Evolutionary conservation across 345 rosid genomes (phyloP).

Genomic region (Gossypium ekmanianum): DNA sequence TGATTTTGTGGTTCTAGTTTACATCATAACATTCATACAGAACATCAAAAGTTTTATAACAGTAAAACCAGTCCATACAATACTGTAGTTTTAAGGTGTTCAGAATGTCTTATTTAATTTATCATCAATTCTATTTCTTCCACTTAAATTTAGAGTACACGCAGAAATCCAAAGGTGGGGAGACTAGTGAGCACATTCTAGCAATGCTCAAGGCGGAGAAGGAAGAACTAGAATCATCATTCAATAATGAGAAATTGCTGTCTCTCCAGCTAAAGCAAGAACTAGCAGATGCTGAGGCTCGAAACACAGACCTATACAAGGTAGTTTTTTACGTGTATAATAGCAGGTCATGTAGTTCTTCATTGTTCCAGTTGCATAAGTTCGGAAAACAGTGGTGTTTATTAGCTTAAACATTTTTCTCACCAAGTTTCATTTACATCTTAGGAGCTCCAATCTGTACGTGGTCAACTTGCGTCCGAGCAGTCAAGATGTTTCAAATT

Average conservation of each 20-base stretch:
- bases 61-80: not conserved
- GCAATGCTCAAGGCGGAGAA: conserved; percentile 66
- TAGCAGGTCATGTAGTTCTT: not conserved
- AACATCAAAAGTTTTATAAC: not conserved
- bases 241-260: conserved; percentile 67
- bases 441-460: conserved; percentile 93
- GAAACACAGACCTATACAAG: conserved; percentile 74
- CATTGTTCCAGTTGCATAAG: not conserved
- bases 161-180: conserved; percentile 56
- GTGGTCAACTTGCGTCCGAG: conserved; percentile 93
- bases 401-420: not conserved
- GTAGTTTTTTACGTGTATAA: conserved; percentile 29
- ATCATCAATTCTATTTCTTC: not conserved
- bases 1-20: not conserved
- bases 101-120: not conserved
- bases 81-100: not conserved
- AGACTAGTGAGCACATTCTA: conserved; percentile 38
- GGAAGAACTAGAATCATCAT: conserved; percentile 68
- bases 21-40: not conserved
- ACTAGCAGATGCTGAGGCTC: conserved; percentile 62
- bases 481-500: conserved; percentile 97
- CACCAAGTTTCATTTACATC: not conserved
- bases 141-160: conserved; percentile 11
- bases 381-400: not conserved
- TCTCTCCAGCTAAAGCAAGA: conserved; percentile 74